Base-by-base conservation (phyloP, 208 protist genomes). In the Leishmania braziliensis region DNA sequence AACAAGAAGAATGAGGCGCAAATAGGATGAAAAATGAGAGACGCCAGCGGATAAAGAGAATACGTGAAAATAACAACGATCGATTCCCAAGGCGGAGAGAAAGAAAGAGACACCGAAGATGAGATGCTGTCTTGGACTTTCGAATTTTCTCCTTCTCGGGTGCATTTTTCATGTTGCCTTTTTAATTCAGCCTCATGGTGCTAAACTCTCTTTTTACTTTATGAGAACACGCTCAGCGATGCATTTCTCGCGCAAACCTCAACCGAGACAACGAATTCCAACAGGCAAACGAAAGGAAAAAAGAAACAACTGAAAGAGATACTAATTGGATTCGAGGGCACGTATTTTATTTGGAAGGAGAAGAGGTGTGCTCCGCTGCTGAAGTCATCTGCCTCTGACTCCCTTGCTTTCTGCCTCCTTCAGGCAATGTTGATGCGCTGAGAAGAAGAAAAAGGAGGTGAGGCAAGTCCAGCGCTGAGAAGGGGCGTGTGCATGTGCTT, bases 131-230 rank as follows among this genome's bases (percentile, higher is more conserved):
- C 53, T 33, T 29, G 51, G 14, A 18, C 48, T 63, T 46, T 60
- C 33, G n/a, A 1, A 36, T 39, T 3, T 46, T 39, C 5, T 29
- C 53, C 39, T 73, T 20, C 26, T 68, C 29, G 39, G 43, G 51
- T 76, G 23, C 51, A n/a, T 50, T 46, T 77, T 36, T 63, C 75
- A 23, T 81, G 20, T 82, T 75, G 36, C 23, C 10, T 78, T 74
- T 68, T 79, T 72, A 70, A 62, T 82, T 83, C 74, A 23, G 33
- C 63, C 60, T 66, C 46, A 23, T 39, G 18, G 3, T 74, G 83
- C 62, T 80, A 75, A 48, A 78, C 72, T 48, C 29, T 18, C n/a
- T 66, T 51, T 51, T 36, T 43, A 8, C 18, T 66, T 18, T 10
- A 23, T 16, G 33, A 29, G 33, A 6, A 46, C 18, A 8, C 51